Evolutionary conservation across 345 rosid genomes (phyloP).

Genomic region (Dipteronia sinensis): DNA sequence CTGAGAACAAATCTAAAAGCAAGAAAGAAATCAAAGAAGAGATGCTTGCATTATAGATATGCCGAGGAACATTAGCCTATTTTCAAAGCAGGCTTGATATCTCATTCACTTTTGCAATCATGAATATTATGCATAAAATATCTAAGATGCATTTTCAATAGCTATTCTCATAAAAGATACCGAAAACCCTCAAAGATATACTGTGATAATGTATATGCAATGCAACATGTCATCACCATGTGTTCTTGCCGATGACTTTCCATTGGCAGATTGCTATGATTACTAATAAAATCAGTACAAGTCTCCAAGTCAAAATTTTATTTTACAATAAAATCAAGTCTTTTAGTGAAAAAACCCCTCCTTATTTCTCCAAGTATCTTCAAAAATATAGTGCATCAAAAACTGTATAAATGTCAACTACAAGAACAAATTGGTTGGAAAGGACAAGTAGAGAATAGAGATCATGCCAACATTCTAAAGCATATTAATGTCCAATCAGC

Average conservation of each 20-base stretch:
- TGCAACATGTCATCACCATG: neutral
- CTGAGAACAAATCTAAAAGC: neutral
- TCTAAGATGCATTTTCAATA: slow-evolving; percentile 7
- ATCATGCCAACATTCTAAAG: slow-evolving; percentile 7
- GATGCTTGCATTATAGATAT: neutral
- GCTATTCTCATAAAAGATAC: neutral
- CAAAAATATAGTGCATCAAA: neutral
- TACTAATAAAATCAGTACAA: neutral
- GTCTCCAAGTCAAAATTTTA: neutral
- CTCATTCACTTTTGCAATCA: neutral
- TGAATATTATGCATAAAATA: neutral
- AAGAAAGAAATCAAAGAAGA: neutral
- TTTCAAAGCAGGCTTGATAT: neutral
- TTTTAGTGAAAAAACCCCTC: neutral
- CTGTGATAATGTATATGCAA: neutral
- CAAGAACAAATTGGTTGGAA: neutral
- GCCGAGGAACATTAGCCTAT: neutral
- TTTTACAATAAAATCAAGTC: neutral
- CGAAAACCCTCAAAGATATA: neutral
- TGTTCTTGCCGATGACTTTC: neutral
- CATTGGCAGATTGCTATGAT: neutral
- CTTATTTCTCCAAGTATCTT: neutral
- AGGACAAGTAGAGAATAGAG: neutral
- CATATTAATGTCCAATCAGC: slow-evolving; percentile 5
- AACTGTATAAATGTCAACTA: neutral